Evolutionary conservation across 2,329 filamentous ascomycete genomes (phyloP).

Genomic region (Neocatenulostroma microsporum): DNA sequence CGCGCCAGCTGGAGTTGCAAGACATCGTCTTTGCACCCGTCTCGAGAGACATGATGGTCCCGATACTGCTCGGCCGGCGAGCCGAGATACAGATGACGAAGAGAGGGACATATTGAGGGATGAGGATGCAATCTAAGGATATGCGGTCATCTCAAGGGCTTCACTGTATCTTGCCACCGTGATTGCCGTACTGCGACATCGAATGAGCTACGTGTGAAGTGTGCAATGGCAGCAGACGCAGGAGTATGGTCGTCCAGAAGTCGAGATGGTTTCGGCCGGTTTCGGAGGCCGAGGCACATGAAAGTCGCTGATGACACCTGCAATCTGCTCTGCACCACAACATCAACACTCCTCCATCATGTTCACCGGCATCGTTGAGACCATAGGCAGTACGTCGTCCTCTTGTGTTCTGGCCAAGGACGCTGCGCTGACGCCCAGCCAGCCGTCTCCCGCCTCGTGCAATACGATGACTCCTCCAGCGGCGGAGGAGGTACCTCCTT

Average conservation of each 20-base stretch:
- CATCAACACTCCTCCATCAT: slow-evolving; percentile 47
- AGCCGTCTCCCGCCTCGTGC: slow-evolving; percentile 78
- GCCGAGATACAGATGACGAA: slow-evolving; percentile 14
- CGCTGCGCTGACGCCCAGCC: slow-evolving; percentile 27
- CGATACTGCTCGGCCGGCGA: slow-evolving; percentile 8
- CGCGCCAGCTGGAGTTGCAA: slow-evolving; percentile 36
- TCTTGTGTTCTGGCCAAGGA: slow-evolving; percentile 24
- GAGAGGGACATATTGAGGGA: slow-evolving; percentile 15
- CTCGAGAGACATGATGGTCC: slow-evolving; percentile 7
- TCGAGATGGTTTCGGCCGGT: too few relatives aligned
- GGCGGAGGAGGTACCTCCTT: slow-evolving; percentile 78
- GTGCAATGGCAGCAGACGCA: too few relatives aligned
- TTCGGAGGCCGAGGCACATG: too few relatives aligned
- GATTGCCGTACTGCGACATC: too few relatives aligned
- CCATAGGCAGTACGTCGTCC: slow-evolving; percentile 69
- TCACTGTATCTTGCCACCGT: too few relatives aligned
- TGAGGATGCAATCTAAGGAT: too few relatives aligned
- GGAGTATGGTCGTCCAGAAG: too few relatives aligned
- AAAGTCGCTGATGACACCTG: too few relatives aligned
- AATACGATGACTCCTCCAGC: slow-evolving; percentile 63
- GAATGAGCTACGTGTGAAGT: too few relatives aligned
- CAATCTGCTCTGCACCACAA: too few relatives aligned
- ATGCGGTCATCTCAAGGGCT: too few relatives aligned
- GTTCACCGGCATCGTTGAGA: slow-evolving; percentile 95
- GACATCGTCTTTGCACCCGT: slow-evolving; percentile 25